phyloP scores from a whole-genome alignment of 495 filamentous ascomycete species.

The Apodospora peruviana region DNA sequence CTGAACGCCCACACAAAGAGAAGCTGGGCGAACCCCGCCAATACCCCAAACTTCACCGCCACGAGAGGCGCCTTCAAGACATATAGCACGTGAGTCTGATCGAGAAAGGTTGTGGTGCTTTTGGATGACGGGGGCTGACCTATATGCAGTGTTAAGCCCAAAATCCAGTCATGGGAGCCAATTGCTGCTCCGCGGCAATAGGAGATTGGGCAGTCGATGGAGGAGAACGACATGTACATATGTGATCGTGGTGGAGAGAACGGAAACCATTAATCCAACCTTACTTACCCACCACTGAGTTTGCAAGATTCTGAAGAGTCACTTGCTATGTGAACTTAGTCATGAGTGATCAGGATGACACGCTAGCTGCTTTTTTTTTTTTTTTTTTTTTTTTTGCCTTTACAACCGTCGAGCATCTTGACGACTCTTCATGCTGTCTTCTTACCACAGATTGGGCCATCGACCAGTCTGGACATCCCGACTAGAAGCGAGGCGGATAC shows the following conservation, averaged over 20 bases:
- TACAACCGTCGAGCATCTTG: too few relatives aligned
- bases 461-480: too few relatives aligned
- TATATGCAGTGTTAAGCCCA: constrained; percentile 29
- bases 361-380: too few relatives aligned
- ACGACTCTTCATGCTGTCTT: too few relatives aligned
- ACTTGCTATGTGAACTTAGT: too few relatives aligned
- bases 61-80: constrained; percentile 78
- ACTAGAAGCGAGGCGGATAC: too few relatives aligned
- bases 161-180: constrained; percentile 36
- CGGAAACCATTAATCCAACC: too few relatives aligned
- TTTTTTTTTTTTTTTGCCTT: too few relatives aligned
- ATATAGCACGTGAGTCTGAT: constrained; percentile 79
- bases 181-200: constrained; percentile 25
- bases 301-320: too few relatives aligned
- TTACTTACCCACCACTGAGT: too few relatives aligned
- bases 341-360: too few relatives aligned
- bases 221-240: constrained; percentile 4
- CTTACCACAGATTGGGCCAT: too few relatives aligned
- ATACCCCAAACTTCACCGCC: constrained; percentile 68
- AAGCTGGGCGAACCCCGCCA: constrained; percentile 65
- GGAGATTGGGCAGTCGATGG: background rate
- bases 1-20: constrained; percentile 60
- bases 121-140: background rate
- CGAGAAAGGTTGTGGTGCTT: background rate
- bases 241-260: constrained; percentile 1